A percentile compares a stretch with the other conserved stretches of the same genome.
Conservation (phyloP, 2,329 filamentous ascomycete species). For the Pseudogymnoascus verrucosus region DNA sequence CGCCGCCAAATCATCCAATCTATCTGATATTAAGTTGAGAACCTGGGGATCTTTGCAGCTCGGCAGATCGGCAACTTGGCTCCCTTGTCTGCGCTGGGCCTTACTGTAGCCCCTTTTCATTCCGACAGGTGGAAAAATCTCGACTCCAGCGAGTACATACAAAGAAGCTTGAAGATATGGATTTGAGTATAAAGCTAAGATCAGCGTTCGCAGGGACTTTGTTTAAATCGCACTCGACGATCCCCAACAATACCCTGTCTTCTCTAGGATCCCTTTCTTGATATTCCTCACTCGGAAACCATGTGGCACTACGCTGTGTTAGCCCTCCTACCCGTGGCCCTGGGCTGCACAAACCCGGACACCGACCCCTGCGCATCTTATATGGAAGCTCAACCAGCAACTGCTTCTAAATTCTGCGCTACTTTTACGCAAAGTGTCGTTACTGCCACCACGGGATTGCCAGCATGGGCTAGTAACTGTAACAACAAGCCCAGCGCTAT, state of each 20-base stretch:
- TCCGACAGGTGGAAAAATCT: slow-evolving; percentile 2
- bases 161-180: neutral
- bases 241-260: neutral
- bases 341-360: neutral
- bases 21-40: slow-evolving; percentile 1
- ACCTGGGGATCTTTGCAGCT: neutral
- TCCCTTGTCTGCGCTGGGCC: neutral
- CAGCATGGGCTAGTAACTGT: slow-evolving; percentile 26
- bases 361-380: neutral
- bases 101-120: neutral
- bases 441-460: slow-evolving; percentile 24
- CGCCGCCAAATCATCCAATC: neutral
- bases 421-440: slow-evolving; percentile 13
- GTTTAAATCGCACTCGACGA: neutral
- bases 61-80: neutral
- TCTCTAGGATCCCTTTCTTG: neutral
- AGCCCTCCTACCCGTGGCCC: neutral
- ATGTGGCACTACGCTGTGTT: neutral
- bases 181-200: neutral
- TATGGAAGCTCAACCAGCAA: slow-evolving; percentile 1
- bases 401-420: slow-evolving; percentile 12
- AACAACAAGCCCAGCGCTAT: slow-evolving; percentile 23
- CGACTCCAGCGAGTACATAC: neutral
- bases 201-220: slow-evolving; percentile 1
- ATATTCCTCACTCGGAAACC: slow-evolving; percentile 1